Base-by-base conservation (phyloP, 192 early-diverging fungal genomes). In the Backusella liffmaniae region DNA sequence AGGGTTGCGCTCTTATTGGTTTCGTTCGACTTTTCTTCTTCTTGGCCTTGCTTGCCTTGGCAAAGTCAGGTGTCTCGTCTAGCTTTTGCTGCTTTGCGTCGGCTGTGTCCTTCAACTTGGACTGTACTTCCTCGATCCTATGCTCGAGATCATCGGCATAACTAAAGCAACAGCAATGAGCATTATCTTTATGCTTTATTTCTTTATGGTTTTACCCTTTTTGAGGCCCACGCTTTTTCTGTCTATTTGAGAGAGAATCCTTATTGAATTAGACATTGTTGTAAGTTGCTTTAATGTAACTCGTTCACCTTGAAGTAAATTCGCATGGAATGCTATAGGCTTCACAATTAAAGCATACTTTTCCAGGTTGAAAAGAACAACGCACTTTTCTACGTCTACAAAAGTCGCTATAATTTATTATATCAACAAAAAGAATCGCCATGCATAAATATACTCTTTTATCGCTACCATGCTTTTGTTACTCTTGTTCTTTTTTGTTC, bases 71-170 rank as follows among this genome's bases (percentile, higher is more conserved):
- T 4, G 10, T 13, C 26, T 62, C 56, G 12, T 62, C 56, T 3
- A 62, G 12, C 4, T 29, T 23, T 23, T 62, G 23, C 12, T 62
- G 56, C 1, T 62, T 62, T 26, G 56, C 56, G 1, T 62, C 23
- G 10, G 23, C 56, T 13, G 56, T 62, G 23, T 62, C 23, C n/a
- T 62, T 62, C 10, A 62, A 12, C 26, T 29, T 23, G 7, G 2
- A 29, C 12, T 62, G 56, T 26, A 62, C 29, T 62, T 62, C 56
- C 12, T 62, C 56, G 21, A 62, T 62, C 26, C 56, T 29, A 9
- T 62, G 23, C 56, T 62, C 56, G 56, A 62, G 56, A 62, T 62
- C 56, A 62, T 62, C 56, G 26, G 56, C 56, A 62, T 62, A 62
- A 62, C 56, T 62, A 62, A 59, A 59, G 23, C 9, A 1, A 59